These are phyloP conservation scores for Candida insectalens DNA, from an alignment of 805 yeast species.

Conservation along the genomic window DNA sequence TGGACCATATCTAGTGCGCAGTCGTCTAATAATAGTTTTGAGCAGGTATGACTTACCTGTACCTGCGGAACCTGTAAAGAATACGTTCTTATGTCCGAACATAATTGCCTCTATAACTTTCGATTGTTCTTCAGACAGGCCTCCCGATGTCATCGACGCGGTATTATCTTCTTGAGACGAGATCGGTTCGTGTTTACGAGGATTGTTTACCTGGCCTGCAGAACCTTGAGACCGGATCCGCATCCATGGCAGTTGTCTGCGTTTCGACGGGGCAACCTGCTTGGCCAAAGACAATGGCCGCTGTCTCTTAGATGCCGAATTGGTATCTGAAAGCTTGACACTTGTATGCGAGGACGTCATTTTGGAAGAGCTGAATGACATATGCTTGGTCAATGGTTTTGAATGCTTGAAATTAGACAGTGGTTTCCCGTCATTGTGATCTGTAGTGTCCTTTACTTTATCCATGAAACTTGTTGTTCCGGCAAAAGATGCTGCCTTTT, in stretches of 20 bases:
- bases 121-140: conserved; percentile 27
- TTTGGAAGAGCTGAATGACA: neutral
- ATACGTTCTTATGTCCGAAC: conserved; percentile 41
- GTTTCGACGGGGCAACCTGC: conserved; percentile 1
- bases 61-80: conserved; percentile 82
- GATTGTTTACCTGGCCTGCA: no score
- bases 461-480: neutral
- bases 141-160: neutral
- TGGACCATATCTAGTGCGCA: conserved; percentile 33
- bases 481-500: neutral
- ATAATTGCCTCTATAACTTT: conserved; percentile 43
- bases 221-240: neutral
- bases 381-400: conserved; percentile 10
- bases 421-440: neutral
- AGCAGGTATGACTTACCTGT: conserved; percentile 76
- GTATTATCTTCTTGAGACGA: neutral
- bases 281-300: neutral
- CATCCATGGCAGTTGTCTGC: conserved; percentile 3
- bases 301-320: neutral
- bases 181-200: neutral
- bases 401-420: conserved; percentile 14
- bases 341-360: neutral
- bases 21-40: conserved; percentile 47
- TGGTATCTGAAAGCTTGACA: conserved; percentile 1
- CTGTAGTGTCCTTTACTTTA: neutral